Percentiles rank a stretch among this genome's conserved stretches.
phyloP scores from a whole-genome alignment of 192 early-diverging fungal genomes.

The Funneliformis mosseae region DNA sequence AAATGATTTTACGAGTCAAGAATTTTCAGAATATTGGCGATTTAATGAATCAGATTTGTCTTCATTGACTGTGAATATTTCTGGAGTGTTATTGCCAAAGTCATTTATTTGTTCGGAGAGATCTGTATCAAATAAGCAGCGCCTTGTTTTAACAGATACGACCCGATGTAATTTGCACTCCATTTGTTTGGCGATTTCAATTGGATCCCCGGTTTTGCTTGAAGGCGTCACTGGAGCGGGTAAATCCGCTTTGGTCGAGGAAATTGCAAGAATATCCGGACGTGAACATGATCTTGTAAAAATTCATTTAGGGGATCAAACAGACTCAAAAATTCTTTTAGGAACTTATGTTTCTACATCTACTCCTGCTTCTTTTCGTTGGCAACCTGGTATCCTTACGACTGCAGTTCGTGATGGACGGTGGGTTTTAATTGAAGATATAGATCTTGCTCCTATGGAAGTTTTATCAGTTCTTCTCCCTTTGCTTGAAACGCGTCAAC shows the following conservation, averaged over 20 bases:
- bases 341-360: slow-evolving; percentile 95
- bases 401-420: slow-evolving; percentile 85
- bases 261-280: slow-evolving; percentile 77
- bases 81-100: slow-evolving; percentile 67
- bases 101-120: slow-evolving; percentile 31
- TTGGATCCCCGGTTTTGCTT: slow-evolving; percentile 84
- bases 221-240: slow-evolving; percentile 85
- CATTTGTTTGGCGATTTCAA: slow-evolving; percentile 84
- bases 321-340: slow-evolving; percentile 91
- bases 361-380: slow-evolving; percentile 90
- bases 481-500: slow-evolving; percentile 83
- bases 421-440: slow-evolving; percentile 98
- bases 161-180: slow-evolving; percentile 75
- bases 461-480: slow-evolving; percentile 92
- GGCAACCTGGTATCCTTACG: slow-evolving; percentile 93
- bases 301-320: slow-evolving; percentile 95
- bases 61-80: slow-evolving; percentile 59
- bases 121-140: slow-evolving; percentile 32
- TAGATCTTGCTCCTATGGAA: slow-evolving; percentile 94
- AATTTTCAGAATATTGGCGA: neutral
- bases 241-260: slow-evolving; percentile 90
- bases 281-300: slow-evolving; percentile 76
- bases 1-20: slow-evolving; percentile 41
- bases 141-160: slow-evolving; percentile 77
- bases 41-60: slow-evolving; percentile 50